phyloP scores from a whole-genome alignment of 225 moss, liverwort and hornwort genomes.

The Climacium dendroides region DNA sequence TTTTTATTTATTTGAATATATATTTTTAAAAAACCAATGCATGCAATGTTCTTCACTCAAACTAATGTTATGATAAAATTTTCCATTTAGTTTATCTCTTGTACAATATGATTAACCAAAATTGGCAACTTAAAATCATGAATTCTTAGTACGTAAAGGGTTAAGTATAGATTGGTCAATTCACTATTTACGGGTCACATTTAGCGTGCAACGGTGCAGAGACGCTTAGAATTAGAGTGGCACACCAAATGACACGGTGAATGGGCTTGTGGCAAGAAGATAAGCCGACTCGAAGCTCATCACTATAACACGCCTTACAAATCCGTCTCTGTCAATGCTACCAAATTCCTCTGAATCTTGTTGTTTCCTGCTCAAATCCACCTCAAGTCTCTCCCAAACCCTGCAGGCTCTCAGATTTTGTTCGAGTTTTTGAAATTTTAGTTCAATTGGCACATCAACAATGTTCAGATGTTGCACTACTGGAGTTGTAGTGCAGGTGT shows the following conservation, averaged over 20 bases:
- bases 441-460: not conserved
- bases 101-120: too few relatives aligned
- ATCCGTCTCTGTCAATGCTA: not conserved
- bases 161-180: too few relatives aligned
- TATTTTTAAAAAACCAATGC: too few relatives aligned
- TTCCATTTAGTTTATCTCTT: too few relatives aligned
- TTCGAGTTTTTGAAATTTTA: not conserved
- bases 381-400: not conserved
- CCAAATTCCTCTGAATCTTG: not conserved
- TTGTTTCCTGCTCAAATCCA: not conserved
- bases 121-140: too few relatives aligned
- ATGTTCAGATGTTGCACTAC: not conserved
- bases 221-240: too few relatives aligned
- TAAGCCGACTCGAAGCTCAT: not conserved
- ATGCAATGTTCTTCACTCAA: too few relatives aligned
- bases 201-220: not conserved
- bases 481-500: not conserved
- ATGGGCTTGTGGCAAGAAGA: not conserved
- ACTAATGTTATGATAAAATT: too few relatives aligned
- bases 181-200: not conserved
- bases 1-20: too few relatives aligned
- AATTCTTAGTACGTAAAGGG: too few relatives aligned
- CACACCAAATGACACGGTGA: not conserved
- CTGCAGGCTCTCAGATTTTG: not conserved
- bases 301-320: not conserved